phyloP scores from a whole-genome alignment of 768 basidiomycete species.

The Goffeauzyma gilvescens region DNA sequence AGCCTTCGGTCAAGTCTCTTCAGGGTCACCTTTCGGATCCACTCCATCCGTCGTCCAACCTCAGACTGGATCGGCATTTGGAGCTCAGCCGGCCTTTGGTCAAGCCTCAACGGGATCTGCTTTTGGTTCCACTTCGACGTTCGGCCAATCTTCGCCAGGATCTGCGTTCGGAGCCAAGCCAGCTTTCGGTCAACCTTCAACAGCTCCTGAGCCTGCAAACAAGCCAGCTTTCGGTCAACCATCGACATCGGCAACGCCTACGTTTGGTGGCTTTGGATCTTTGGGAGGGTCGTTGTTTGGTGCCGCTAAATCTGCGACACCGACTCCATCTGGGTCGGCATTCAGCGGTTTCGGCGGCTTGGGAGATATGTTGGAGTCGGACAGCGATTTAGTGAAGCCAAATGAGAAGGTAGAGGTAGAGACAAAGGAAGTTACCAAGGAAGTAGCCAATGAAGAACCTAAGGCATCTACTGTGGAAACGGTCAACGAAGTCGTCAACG shows the following conservation, averaged over 20 bases:
- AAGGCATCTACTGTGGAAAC: no score
- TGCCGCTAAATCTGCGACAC: conserved; percentile 5
- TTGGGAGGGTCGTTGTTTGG: no score
- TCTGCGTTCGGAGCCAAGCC: conserved; percentile 16
- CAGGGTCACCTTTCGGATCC: no score
- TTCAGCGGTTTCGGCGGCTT: conserved; percentile 23
- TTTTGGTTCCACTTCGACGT: neutral
- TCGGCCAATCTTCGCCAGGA: neutral
- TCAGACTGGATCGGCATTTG: conserved; percentile 6
- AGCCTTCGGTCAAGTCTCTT: no score
- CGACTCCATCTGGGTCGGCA: conserved; percentile 20
- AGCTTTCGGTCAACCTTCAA: conserved; percentile 6
- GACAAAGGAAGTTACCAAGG: neutral
- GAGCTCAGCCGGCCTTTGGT: conserved; percentile 3
- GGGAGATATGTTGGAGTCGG: conserved; percentile 15
- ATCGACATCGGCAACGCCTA: no score
- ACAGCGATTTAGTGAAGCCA: neutral
- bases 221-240: no score
- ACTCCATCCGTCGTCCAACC: conserved; percentile 11
- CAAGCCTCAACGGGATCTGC: conserved; percentile 8
- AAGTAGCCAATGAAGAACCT: neutral
- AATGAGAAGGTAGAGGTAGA: neutral
- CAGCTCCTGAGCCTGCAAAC: no score
- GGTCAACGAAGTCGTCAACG: neutral
- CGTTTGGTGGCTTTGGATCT: no score